phyloP scores from a whole-genome alignment of 768 basidiomycete genomes.

The Termitomyces sp. region DNA sequence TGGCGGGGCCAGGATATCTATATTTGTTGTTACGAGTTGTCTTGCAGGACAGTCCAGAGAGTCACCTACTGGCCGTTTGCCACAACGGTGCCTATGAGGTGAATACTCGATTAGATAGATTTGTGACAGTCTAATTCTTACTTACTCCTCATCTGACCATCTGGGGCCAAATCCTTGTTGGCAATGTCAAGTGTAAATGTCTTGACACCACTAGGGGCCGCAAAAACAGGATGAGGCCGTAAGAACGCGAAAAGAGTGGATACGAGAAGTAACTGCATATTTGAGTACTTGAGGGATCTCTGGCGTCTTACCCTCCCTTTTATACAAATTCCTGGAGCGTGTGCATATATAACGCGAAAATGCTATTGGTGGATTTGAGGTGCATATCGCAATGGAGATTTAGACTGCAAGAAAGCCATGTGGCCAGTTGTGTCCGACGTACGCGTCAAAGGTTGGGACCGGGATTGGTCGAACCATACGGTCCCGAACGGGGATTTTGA shows the following conservation, averaged over 20 bases:
- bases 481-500: neutral
- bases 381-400: neutral
- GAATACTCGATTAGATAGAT: neutral
- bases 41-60: neutral
- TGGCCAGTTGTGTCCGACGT: neutral
- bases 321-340: conserved; percentile 4
- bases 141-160: conserved; percentile 35
- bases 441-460: conserved; percentile 1
- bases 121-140: neutral
- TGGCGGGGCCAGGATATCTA: conserved; percentile 44
- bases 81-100: conserved; percentile 18
- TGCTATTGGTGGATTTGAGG: conserved; percentile 1
- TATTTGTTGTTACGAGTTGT: neutral
- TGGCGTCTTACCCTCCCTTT: neutral
- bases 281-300: conserved; percentile 10
- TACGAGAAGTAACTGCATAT: conserved; percentile 22
- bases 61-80: conserved; percentile 22
- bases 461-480: neutral
- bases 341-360: neutral
- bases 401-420: neutral
- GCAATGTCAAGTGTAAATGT: conserved; percentile 32
- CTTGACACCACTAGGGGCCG: conserved; percentile 12
- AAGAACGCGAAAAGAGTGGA: conserved; percentile 19
- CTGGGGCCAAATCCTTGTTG: conserved; percentile 40
- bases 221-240: conserved; percentile 12